Base-by-base conservation (phyloP, 441 rosid species). In the Omphalea diandra region DNA sequence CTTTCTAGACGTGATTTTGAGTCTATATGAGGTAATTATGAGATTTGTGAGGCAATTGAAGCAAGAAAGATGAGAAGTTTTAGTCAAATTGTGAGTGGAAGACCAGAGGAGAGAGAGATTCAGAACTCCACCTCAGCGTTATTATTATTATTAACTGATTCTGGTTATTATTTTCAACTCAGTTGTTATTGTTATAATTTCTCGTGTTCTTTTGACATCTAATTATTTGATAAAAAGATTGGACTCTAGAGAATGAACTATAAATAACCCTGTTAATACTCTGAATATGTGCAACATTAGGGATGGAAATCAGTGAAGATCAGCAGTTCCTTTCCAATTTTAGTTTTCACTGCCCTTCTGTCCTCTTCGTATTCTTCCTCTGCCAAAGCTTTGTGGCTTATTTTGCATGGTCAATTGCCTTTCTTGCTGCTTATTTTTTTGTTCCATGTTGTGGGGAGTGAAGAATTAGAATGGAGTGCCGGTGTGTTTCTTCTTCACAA, bases 1-100 rank as follows among this genome's bases (percentile, higher is more conserved):
- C 20, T 65, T 75, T 64, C 22, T 67, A 12, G 56, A 32, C 65
- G 71, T 57, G 22, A 22, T 17, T 40, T 2, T 56, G 44, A 63
- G 17, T 35, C 35, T n/a, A 3, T 7, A 0, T 3, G 27, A 17
- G 10, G 40, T 5, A 2, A 47, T n/a, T n/a, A 36, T 73, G 24
- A n/a, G 31, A 54, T 31, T 17, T 20, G 32, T 32, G 49, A 55
- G 36, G 18, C 22, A 35, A 46, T 67, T 36, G 43, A 10, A 43
- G 44, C 12, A 26, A n/a, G 12, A 43, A 47, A 53, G 20, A 14
- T 15, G 7, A 12, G 14, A 22, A 38, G 5, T 63, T 22, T 24
- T 6, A 11, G 27, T 9, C 12, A 7, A 63, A 26, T 17, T 63
- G 26, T 63, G 15, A 44, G 18, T 29, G 11, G 15, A 60, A 38